Evolutionary conservation across 2,329 filamentous ascomycete species (phyloP).

Genomic region (Coniochaeta sp.): DNA sequence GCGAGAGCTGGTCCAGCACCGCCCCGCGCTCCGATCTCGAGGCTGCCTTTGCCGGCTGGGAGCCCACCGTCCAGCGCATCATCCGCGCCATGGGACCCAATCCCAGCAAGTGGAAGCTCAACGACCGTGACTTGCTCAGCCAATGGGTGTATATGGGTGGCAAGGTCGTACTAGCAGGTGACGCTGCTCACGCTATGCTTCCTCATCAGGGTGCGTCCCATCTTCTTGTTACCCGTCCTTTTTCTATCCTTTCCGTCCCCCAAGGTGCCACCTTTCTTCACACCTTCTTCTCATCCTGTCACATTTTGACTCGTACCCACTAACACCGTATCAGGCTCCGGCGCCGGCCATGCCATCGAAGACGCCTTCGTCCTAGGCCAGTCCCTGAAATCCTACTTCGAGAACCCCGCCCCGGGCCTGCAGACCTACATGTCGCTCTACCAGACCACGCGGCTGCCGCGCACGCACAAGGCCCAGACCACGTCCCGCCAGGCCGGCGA

Average conservation of each 20-base stretch:
- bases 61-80: conserved; percentile 8
- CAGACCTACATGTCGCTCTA: conserved; percentile 20
- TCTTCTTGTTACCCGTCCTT: not conserved
- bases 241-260: not conserved
- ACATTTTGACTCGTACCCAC: not conserved
- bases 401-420: conserved; percentile 9
- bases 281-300: not conserved
- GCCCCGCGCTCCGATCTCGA: conserved; percentile 40
- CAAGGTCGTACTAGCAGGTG: conserved; percentile 32
- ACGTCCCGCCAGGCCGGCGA: conserved; percentile 21
- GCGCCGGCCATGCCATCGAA: conserved; percentile 34
- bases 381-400: conserved; percentile 15
- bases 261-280: not conserved
- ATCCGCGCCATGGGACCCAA: conserved; percentile 8
- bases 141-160: conserved; percentile 15
- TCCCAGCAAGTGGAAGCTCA: conserved; percentile 17
- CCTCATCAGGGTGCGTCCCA: conserved; percentile 27
- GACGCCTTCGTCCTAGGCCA: conserved; percentile 23
- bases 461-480: conserved; percentile 22
- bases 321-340: conserved; percentile 14
- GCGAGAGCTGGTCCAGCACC: conserved; percentile 96
- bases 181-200: conserved; percentile 40
- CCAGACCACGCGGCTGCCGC: conserved; percentile 22
- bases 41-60: conserved; percentile 10
- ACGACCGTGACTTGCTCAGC: conserved; percentile 16